Evolutionary conservation across 768 basidiomycete species (phyloP), one percentile per base, ranked within the genome.

Genomic region (Mycena metata): DNA sequence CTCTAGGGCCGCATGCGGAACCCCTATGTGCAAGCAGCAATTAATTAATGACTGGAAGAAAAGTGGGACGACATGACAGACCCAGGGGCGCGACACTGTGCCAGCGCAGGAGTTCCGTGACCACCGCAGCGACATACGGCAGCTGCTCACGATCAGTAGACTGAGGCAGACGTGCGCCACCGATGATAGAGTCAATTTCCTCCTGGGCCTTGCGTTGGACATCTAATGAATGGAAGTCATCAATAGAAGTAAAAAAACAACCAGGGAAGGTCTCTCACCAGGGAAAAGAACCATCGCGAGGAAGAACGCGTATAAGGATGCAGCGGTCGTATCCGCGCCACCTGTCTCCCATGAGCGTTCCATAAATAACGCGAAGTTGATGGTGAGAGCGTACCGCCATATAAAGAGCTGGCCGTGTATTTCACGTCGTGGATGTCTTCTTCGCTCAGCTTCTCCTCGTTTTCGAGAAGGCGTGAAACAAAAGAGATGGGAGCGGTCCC

Each of bases 301-400:
- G 74, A 82, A 83, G 73, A 87, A 86, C 1, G 84, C 83, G 70
- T 84, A 82, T 66, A 83, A 78, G 0, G 81, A 78, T 3, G 83
- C 80, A 7, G 82, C 83, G 12, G 85, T 85, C 12, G 88, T 88
- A 68, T 88, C 87, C 0, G 86, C 84, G 11, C 83, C 86, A 59
- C 83, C 86, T 84, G 59, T 24, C 61, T 23, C 60, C 10, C 33
- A 6, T 15, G 21, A 47, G 30, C 10, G 1, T 45, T 51, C 26
- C 49, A 23, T 54, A 24, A 46, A 56, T 10, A 35, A 45, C 46
- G 21, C 23, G 2, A 47, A 24, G 33, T 45, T 60, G 33, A 33
- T 64, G 12, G 56, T 57, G 33, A 64, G 52, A 39, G 70, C 80
- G 21, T 69, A 84, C 83, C 84, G 16, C 81, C 83, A 69, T 84